Base-by-base conservation (phyloP, 371 early-diverging fungal genomes). In the Funneliformis caledonium region DNA sequence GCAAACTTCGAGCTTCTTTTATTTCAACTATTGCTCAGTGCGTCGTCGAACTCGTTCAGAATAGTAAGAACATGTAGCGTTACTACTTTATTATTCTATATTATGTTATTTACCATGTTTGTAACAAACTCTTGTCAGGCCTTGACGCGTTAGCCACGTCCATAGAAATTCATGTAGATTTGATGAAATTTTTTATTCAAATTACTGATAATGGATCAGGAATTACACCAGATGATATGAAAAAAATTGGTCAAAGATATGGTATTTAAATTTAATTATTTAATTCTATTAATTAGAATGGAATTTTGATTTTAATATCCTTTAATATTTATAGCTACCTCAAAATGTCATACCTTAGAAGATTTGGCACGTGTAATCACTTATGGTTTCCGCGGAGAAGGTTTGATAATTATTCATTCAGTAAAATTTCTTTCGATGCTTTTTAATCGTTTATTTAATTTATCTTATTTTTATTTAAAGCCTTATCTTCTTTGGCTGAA, bases 371-470 rank as follows among this genome's bases (percentile, higher is more conserved):
- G 83, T 14, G 67, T 85, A 16, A 73, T 78, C 9, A 86, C 91
- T 7, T 91, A 89, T 86, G 93, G 93, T 26, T 93, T 88, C 80
- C 88, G 92, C 2, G 93, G 93, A 7, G 90, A 92, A 90, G 91
- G 91, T 91, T 16, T 9, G 37, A 14, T 10, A 10, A 45, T 37
- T 22, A 7, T 79, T 26, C 8, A 52, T 70, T 73, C 37, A 37
- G 19, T 22, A 47, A 6, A 26, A 45, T 45, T 72, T 72, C 22
- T 14, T 72, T 70, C 47, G 11, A 1, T 37, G 26, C 19, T 26
- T 47, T 43, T 65, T 33, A 22, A 33, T 64, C 14, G 22, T 12
- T 64, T 31, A 31, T 65, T 14, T 56, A 19, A 31, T 6, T 65
- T 12, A n/a, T 33, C n/a, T 48, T 16, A 26, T 26, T 4, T 45